Conservation (phyloP, 2,329 filamentous ascomycete genomes). For the Apiospora kogelbergensis region DNA sequence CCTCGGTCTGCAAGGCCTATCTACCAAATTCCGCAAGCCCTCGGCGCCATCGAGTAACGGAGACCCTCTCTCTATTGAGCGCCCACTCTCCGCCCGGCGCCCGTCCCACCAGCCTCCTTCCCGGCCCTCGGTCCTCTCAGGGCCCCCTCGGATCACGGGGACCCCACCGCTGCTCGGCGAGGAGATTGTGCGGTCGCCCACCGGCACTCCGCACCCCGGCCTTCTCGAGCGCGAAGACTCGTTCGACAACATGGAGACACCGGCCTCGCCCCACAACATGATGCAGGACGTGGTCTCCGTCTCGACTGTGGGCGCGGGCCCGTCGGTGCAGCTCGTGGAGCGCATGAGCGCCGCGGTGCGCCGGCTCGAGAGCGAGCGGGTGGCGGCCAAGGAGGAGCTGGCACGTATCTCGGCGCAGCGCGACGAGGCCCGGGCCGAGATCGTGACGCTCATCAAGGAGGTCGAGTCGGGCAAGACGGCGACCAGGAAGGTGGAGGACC, state of each 20-base stretch:
- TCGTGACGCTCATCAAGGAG: conserved; percentile 88
- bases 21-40: conserved; percentile 44
- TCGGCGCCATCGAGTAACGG: conserved; percentile 52
- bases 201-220: conserved; percentile 33
- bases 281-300: conserved; percentile 85
- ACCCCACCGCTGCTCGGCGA: conserved; percentile 47
- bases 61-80: conserved; percentile 40
- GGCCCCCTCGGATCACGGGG: conserved; percentile 33
- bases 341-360: conserved; percentile 93
- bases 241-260: conserved; percentile 54
- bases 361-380: conserved; percentile 87
- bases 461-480: conserved; percentile 67
- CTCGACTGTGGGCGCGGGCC: conserved; percentile 86
- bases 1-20: conserved; percentile 43
- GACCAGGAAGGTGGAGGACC: conserved; percentile 56
- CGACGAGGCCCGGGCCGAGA: conserved; percentile 87
- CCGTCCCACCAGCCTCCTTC: conserved; percentile 48
- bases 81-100: conserved; percentile 41
- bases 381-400: conserved; percentile 84
- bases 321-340: conserved; percentile 92
- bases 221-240: conserved; percentile 49
- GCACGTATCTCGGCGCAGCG: conserved; percentile 77
- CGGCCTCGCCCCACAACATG: conserved; percentile 65
- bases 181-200: conserved; percentile 40
- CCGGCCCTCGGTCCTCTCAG: conserved; percentile 41